Evolutionary conservation across 1,139 yeast species (phyloP), one percentile per base, ranked within the genome.

Genomic region (Yamadazyma jaroonii): DNA sequence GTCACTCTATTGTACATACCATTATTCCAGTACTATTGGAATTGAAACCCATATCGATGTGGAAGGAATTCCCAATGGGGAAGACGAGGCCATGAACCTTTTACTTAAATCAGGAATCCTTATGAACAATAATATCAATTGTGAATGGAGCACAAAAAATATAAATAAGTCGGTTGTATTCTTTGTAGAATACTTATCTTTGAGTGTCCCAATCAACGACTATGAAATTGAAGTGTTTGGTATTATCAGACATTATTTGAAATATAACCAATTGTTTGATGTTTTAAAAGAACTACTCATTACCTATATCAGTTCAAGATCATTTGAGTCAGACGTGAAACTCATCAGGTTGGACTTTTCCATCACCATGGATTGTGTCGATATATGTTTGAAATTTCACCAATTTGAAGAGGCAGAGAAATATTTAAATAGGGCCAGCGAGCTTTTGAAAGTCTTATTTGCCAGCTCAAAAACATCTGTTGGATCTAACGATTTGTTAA

Each of bases 191-290:
- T 52, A 48, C 45, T 35, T 50, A 25, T 15, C 30, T 4, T 24
- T 31, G 21, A 31, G 36, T 11, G 12, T 35, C 4, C 25, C 38
- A 10, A 36, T 29, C 36, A 29, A 31, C 21, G 9, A 15, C 17
- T 39, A 40, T 42, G 78, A 74, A 42, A 25, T 44, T 6, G 55
- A 55, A 3, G 64, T 74, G 29, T 36, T 71, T 5, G 52, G 48
- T 25, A 46, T 47, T 9, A 39, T 73, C 10, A 43, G 70, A 3
- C 49, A 49, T 4, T 74, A 64, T 46, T 53, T 75, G 42, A 57
- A 54, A 32, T 68, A 61, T 36, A 64, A 66, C 44, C 61, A 63
- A 11, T 56, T 65, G 29, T 54, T 63, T 35, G 65, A 63, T 14
- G 39, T 56, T 6, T 34, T 59, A 3, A 43, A 58, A 9, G 38